Evolutionary conservation across 2,329 filamentous ascomycete species (phyloP).

Genomic region (Fusarium sp.): DNA sequence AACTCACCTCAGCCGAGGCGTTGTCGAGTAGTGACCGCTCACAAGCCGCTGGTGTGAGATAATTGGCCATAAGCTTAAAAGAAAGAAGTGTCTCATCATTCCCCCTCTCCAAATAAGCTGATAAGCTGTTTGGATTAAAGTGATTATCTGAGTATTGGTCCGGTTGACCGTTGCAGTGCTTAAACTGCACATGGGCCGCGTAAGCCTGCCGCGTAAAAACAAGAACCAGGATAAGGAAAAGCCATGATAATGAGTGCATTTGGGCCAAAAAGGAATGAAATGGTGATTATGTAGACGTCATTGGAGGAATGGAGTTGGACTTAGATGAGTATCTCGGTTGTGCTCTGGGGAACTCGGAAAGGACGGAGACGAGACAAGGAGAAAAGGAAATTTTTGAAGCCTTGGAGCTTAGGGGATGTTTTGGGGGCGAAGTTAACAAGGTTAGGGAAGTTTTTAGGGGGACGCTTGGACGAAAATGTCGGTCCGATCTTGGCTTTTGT

Average conservation of each 20-base stretch:
- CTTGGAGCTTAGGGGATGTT: background rate
- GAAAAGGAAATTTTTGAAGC: constrained; percentile 1
- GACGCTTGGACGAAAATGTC: background rate
- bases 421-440: background rate
- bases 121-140: constrained; percentile 4
- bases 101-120: constrained; percentile 8
- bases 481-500: background rate
- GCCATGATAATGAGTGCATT: constrained; percentile 11
- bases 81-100: constrained; percentile 14
- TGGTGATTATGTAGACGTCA: background rate
- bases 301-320: constrained; percentile 17
- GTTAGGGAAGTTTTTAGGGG: background rate
- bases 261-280: background rate
- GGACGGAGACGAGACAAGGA: background rate
- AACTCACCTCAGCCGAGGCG: constrained; percentile 22
- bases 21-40: constrained; percentile 6
- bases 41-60: constrained; percentile 8
- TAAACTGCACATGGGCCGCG: constrained; percentile 31
- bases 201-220: background rate
- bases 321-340: constrained; percentile 3
- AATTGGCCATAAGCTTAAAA: background rate
- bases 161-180: constrained; percentile 26
- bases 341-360: constrained; percentile 1
- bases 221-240: constrained; percentile 4
- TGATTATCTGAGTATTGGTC: background rate